phyloP scores from a whole-genome alignment of 345 rosid species.

The Boechera stricta region DNA sequence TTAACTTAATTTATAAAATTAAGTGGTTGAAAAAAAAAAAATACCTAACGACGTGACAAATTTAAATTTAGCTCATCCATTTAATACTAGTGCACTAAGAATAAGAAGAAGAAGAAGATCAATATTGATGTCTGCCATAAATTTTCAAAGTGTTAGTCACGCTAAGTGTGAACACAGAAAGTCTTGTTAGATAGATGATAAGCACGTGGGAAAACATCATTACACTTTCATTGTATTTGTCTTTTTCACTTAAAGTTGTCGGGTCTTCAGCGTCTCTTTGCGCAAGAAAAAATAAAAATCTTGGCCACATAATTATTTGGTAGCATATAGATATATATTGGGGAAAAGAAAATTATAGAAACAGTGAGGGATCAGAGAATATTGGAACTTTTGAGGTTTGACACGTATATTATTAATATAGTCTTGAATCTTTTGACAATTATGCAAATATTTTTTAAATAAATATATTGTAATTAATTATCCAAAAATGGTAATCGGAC shows the following conservation, averaged over 20 bases:
- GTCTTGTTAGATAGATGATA: slow-evolving; percentile 23
- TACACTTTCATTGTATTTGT: slow-evolving; percentile 32
- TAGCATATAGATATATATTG: too few relatives aligned
- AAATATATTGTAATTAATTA: too few relatives aligned
- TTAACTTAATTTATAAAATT: too few relatives aligned
- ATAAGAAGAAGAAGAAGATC: not conserved
- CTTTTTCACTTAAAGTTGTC: slow-evolving; percentile 22
- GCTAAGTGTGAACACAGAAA: slow-evolving; percentile 29
- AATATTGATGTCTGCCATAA: not conserved
- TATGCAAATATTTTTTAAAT: not conserved
- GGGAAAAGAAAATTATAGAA: not conserved
- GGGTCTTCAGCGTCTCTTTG: not conserved
- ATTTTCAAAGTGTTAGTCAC: slow-evolving; percentile 7
- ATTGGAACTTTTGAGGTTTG: not conserved
- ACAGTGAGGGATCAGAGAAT: not conserved
- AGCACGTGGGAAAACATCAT: slow-evolving; percentile 40
- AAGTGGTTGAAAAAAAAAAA: not conserved
- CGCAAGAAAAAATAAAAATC: not conserved
- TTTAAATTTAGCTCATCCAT: not conserved
- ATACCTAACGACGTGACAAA: not conserved
- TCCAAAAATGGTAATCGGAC: too few relatives aligned
- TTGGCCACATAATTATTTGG: not conserved
- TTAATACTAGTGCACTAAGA: slow-evolving; percentile 16
- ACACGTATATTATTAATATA: not conserved
- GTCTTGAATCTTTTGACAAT: not conserved